phyloP scores from a whole-genome alignment of 2,329 filamentous ascomycete genomes.

The Arthroderma uncinatum region DNA sequence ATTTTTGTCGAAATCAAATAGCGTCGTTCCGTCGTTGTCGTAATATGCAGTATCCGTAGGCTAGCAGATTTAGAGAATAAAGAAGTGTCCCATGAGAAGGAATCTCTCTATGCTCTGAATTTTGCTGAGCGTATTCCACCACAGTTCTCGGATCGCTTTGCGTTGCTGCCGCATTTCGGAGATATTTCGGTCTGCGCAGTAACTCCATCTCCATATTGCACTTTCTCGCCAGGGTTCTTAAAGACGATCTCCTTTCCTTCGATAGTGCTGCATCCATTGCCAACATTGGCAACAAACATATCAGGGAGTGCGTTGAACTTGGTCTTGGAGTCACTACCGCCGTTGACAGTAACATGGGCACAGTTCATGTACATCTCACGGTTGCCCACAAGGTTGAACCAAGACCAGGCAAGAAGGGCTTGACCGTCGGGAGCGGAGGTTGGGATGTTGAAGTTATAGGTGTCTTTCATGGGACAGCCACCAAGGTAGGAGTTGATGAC shows the following conservation, averaged over 20 bases:
- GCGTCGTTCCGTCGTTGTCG: neutral
- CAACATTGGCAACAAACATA: conserved; percentile 12
- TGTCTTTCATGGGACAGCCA: conserved; percentile 41
- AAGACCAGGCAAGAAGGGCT: conserved; percentile 63
- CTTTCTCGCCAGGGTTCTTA: conserved; percentile 7
- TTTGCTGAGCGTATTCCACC: neutral
- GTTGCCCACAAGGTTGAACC: conserved; percentile 55
- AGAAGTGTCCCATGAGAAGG: neutral
- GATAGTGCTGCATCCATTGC: conserved; percentile 9
- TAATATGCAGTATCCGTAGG: neutral
- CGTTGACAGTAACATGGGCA: conserved; percentile 53
- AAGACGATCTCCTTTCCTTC: conserved; percentile 9
- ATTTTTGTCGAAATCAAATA: neutral
- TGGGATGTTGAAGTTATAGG: conserved; percentile 57
- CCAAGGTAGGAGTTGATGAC: conserved; percentile 55
- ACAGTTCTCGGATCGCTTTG: neutral
- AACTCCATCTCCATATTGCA: conserved; percentile 1
- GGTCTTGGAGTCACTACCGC: conserved; percentile 7
- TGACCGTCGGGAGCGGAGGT: conserved; percentile 48
- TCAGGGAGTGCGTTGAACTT: conserved; percentile 8
- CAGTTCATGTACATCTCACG: conserved; percentile 65
- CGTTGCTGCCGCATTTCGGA: neutral
- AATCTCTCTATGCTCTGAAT: neutral
- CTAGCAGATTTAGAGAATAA: neutral
- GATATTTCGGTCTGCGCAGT: neutral